These are phyloP conservation scores for Bauhinia variegata DNA, from an alignment of 306 rosid species.

Conservation along the genomic window DNA sequence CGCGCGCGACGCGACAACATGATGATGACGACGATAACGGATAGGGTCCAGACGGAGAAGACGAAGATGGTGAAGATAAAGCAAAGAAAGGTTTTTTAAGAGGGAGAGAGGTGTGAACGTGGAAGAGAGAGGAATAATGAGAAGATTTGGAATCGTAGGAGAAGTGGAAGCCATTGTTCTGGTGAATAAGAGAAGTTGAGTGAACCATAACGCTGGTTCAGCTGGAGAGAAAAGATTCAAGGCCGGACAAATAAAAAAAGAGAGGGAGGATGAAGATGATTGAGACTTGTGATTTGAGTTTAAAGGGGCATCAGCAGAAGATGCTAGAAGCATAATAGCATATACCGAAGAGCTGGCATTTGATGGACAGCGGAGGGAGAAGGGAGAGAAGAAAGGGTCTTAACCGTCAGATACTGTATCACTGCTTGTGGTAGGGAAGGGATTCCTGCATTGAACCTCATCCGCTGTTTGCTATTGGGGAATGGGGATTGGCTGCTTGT, in stretches of 20 bases:
- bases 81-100: conserved; percentile 38
- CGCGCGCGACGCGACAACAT: conserved; percentile 50
- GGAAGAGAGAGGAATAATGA: conserved; percentile 14
- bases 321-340: conserved; percentile 50
- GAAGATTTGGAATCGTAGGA: conserved; percentile 43
- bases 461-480: conserved; percentile 5
- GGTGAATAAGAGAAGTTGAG: conserved; percentile 54
- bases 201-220: conserved; percentile 50
- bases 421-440: conserved; percentile 6
- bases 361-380: background rate
- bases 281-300: background rate
- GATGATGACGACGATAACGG: conserved; percentile 21
- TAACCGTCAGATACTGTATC: background rate
- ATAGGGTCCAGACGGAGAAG: conserved; percentile 17
- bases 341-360: conserved; percentile 32
- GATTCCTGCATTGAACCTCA: background rate
- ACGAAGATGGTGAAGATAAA: conserved; percentile 18
- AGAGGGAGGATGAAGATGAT: background rate
- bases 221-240: background rate
- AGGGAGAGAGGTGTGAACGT: conserved; percentile 36
- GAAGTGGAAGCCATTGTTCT: conserved; percentile 47
- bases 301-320: conserved; percentile 38
- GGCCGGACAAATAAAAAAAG: background rate
- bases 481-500: conserved; percentile 29
- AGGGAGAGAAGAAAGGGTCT: background rate